Base-by-base conservation (phyloP, 768 basidiomycete species). In the Ramaria sp. region DNA sequence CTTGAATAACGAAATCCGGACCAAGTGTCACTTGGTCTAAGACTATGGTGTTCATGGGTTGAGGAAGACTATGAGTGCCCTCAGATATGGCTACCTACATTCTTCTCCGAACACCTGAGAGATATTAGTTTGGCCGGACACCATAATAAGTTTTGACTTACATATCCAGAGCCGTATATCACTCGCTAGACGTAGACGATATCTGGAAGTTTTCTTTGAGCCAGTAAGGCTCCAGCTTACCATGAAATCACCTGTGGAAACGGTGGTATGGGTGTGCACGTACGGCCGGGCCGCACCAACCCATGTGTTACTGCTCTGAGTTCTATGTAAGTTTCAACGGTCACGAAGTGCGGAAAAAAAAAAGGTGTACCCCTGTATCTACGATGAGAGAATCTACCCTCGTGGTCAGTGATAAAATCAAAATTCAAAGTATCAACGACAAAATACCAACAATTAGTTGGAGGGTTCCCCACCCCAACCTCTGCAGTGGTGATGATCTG, bases 241-340 rank as follows among this genome's bases (percentile, higher is more conserved):
- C 20, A 48, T 27, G 24, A 32, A 25, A 32, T 48, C 47, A 4
- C 39, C 39, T n/a, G 52, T 53, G 15, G n/a, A 15, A 6, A 43
- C 8, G 52, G 62, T 65, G 1, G 61, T 65, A 18, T 54, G 48
- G 7, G 64, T 65, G 22, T 42, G 59, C 44, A 57, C 49, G 34
- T 63, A 66, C 27, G 47, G 34, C 13, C 5, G 60, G 9, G 59
- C 61, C n/a, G 61, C 61, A 13, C 67, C 65, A 25, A 67, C 60
- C 48, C 67, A 67, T 0, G 64, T 69, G 52, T 66, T 68, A 13
- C 67, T 63, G 28, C 63, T 63, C 18, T 50, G 16, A 18, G 24
- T 7, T 44, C 7, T 8, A 20, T 44, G 8, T 44, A 44, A 44
- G 20, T 9, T 16, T 44, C 42, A 18, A 24, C 9, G 42, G 20